A percentile compares a stretch with the other conserved stretches of the same genome.
These are phyloP conservation scores for Neurospora sp. DNA, from an alignment of 495 filamentous ascomycete species.

Conservation along the genomic window DNA sequence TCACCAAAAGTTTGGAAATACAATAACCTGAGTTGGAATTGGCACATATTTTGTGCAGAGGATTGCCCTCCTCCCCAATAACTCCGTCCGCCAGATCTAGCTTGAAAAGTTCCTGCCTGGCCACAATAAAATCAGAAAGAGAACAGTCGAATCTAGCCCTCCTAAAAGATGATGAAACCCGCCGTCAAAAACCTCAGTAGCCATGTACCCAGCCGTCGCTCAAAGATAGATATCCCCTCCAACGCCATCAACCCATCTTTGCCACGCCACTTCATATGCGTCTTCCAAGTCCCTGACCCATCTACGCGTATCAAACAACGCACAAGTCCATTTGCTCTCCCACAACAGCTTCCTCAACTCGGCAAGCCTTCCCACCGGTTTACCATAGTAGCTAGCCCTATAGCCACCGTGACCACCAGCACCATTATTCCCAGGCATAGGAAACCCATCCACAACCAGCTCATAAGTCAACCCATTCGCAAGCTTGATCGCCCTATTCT, in stretches of 20 bases:
- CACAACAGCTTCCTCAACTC: slow-evolving; percentile 74
- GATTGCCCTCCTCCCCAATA: neutral
- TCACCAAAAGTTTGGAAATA: neutral
- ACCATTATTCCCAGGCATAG: neutral
- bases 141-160: neutral
- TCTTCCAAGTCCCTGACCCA: slow-evolving; percentile 91
- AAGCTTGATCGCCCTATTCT: slow-evolving; percentile 65
- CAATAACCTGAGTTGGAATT: neutral
- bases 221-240: slow-evolving; percentile 79
- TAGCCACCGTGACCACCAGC: neutral
- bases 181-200: neutral
- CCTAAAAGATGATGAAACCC: neutral
- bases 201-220: neutral
- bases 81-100: neutral
- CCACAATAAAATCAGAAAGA: neutral
- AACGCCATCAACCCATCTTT: slow-evolving; percentile 72
- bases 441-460: neutral
- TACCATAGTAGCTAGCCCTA: slow-evolving; percentile 29
- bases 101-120: neutral
- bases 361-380: slow-evolving; percentile 55
- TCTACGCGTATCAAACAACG: slow-evolving; percentile 80
- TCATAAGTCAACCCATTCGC: slow-evolving; percentile 58
- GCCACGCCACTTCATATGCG: slow-evolving; percentile 84
- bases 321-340: slow-evolving; percentile 69
- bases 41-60: neutral